Conservation (phyloP, 2,329 filamentous ascomycete species). For the Xylariaceae sp. region DNA sequence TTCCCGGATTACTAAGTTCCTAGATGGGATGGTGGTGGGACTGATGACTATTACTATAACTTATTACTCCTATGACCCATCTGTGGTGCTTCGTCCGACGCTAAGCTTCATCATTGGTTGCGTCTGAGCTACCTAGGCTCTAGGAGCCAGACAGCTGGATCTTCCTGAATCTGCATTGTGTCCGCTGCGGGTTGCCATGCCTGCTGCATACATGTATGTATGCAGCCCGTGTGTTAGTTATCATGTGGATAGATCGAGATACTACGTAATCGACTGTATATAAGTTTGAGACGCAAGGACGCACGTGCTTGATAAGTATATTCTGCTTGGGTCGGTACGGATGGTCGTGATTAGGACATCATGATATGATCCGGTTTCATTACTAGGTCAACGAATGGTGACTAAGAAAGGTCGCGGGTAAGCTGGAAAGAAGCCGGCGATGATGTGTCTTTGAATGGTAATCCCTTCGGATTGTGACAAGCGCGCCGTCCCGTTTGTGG, state of each 20-base stretch:
- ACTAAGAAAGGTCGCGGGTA: too few species aligned
- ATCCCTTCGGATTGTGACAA: too few species aligned
- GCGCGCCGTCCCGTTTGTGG: too few species aligned
- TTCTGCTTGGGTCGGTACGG: too few species aligned
- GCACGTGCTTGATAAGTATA: conserved; percentile 2
- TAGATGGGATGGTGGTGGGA: conserved; percentile 20
- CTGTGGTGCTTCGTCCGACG: conserved; percentile 24
- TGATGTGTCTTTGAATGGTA: too few species aligned
- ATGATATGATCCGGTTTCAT: not conserved
- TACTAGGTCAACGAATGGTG: not conserved
- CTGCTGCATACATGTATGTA: too few species aligned
- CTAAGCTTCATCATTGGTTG: conserved; percentile 26
- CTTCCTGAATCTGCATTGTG: conserved; percentile 8
- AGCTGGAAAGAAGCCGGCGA: too few species aligned
- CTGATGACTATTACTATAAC: conserved; percentile 18
- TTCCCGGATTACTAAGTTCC: conserved; percentile 12
- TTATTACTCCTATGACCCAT: conserved; percentile 2
- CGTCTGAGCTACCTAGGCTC: conserved; percentile 9
- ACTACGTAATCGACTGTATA: not conserved
- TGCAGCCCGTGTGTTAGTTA: too few species aligned
- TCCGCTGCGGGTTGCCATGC: not conserved
- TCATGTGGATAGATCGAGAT: too few species aligned
- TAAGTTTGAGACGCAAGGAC: not conserved
- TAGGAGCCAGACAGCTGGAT: conserved; percentile 7
- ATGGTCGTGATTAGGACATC: too few species aligned